Evolutionary conservation across 768 basidiomycete species (phyloP).

Genomic region (Mycena haematopus): DNA sequence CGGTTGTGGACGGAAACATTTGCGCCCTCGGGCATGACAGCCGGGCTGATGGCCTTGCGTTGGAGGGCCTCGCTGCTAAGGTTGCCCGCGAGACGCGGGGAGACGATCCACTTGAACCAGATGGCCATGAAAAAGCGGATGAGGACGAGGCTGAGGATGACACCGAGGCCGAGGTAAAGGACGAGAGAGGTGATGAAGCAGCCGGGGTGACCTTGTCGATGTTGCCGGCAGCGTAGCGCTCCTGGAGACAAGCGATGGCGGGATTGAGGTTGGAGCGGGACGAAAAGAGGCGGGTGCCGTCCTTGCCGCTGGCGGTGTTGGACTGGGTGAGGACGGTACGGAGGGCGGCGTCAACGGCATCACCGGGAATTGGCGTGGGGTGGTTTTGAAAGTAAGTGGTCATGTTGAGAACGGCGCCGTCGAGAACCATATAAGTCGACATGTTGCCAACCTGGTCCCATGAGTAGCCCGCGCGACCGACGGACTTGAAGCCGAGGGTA

Average conservation of each 20-base stretch:
- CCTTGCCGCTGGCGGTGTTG: conserved; percentile 70
- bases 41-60: conserved; percentile 88
- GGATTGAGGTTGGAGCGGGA: conserved; percentile 67
- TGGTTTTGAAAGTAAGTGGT: conserved; percentile 83
- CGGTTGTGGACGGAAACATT: conserved; percentile 92
- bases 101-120: conserved; percentile 96
- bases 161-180: conserved; percentile 87
- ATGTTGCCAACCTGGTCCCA: conserved; percentile 88
- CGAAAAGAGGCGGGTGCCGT: conserved; percentile 88
- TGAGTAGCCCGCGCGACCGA: conserved; percentile 81
- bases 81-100: conserved; percentile 78
- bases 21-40: conserved; percentile 95
- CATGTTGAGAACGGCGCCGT: conserved; percentile 95
- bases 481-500: conserved; percentile 69
- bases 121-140: conserved; percentile 96
- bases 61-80: conserved; percentile 76
- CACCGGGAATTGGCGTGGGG: conserved; percentile 67
- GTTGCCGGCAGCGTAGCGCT: conserved; percentile 91
- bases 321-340: conserved; percentile 68
- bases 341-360: conserved; percentile 83
- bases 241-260: conserved; percentile 79
- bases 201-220: conserved; percentile 98
- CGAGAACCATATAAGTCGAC: conserved; percentile 82
- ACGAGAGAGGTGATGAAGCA: conserved; percentile 92
- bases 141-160: conserved; percentile 90